Conservation (phyloP, 192 early-diverging fungal genomes). For the Backusella mclennaniae region DNA sequence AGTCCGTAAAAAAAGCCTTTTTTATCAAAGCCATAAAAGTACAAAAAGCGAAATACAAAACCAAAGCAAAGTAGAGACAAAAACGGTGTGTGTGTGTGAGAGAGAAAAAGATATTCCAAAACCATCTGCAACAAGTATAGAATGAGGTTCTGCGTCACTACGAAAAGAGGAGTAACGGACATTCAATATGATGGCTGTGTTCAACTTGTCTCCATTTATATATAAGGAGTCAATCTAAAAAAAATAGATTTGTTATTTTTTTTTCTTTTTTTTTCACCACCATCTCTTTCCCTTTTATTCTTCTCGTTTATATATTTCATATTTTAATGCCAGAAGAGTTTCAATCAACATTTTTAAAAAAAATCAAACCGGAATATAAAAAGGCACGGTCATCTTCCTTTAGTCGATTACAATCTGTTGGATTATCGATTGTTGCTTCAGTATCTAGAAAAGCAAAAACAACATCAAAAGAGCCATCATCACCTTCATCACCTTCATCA, state of each 20-base stretch:
- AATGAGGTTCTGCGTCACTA: conserved; percentile 4
- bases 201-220: neutral
- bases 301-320: neutral
- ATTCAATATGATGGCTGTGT: neutral
- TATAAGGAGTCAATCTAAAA: neutral
- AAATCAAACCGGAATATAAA: conserved; percentile 6
- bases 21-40: neutral
- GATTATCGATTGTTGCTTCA: conserved; percentile 7
- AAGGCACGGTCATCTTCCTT: neutral
- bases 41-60: neutral
- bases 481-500: neutral
- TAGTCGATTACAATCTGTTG: conserved; percentile 12
- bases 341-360: conserved; percentile 13
- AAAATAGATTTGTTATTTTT: conserved; percentile 1
- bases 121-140: conserved; percentile 2
- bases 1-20: neutral
- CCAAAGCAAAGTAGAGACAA: neutral
- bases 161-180: neutral
- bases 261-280: neutral
- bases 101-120: neutral
- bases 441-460: conserved; percentile 4
- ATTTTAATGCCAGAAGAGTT: conserved; percentile 5
- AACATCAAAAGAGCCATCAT: neutral
- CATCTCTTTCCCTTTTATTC: neutral
- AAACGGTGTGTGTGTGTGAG: neutral